phyloP scores from a whole-genome alignment of 768 basidiomycete genomes.

The Leccinum boreale region DNA sequence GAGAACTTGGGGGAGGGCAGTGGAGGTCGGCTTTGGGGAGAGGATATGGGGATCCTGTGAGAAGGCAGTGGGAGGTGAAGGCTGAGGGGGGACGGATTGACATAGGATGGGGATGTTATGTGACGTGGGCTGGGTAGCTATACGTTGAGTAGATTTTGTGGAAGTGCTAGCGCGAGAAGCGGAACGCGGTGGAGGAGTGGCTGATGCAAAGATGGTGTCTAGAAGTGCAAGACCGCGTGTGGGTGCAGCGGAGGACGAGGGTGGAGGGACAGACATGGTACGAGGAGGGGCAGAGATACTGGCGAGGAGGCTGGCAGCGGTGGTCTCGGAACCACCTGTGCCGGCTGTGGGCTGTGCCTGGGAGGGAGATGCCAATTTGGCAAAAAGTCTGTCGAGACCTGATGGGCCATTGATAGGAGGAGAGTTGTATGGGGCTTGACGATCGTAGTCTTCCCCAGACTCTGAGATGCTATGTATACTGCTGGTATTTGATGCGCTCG shows the following conservation, averaged over 20 bases:
- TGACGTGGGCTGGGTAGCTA: constrained; percentile 10
- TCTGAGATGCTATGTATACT: constrained; percentile 36
- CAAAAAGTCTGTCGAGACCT: constrained; percentile 43
- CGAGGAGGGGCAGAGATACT: constrained; percentile 45
- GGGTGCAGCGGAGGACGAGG: constrained; percentile 28
- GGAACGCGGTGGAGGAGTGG: constrained; percentile 31
- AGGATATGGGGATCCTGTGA: constrained; percentile 40
- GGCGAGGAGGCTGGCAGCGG: constrained; percentile 44
- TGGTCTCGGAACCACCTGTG: constrained; percentile 27
- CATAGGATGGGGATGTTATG: constrained; percentile 4
- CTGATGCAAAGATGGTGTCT: constrained; percentile 74
- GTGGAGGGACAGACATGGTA: constrained; percentile 27
- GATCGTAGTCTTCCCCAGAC: constrained; percentile 27
- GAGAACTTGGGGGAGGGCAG: constrained; percentile 59
- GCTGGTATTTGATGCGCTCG: constrained; percentile 33
- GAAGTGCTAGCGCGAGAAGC: constrained; percentile 15
- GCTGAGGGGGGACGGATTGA: constrained; percentile 7
- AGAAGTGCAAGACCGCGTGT: constrained; percentile 58
- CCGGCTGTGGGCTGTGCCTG: constrained; percentile 20
- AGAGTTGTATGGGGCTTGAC: constrained; percentile 8
- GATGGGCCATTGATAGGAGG: constrained; percentile 24
- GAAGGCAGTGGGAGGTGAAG: constrained; percentile 17
- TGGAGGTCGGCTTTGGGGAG: constrained; percentile 55
- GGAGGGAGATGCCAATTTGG: constrained; percentile 33
- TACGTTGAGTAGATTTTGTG: constrained; percentile 17